Base-by-base conservation (phyloP, 2,329 filamentous ascomycete species). In the Fusarium tanahbumbuense region DNA sequence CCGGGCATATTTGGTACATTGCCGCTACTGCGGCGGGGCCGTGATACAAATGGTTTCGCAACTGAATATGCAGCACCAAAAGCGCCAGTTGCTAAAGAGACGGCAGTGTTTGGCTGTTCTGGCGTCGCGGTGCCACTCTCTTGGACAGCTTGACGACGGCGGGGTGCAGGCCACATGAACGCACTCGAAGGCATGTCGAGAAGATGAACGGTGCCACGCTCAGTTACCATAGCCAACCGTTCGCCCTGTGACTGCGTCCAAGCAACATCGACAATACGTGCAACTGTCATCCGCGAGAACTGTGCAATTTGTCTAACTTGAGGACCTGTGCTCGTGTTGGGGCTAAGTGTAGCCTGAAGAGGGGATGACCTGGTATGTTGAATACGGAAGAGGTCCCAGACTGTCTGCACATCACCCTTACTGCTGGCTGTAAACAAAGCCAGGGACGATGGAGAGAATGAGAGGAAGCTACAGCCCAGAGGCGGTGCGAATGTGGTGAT, bases 181-280 rank as follows among this genome's bases (percentile, higher is more conserved):
- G 93, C 93, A 68, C 89, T 92, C 47, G 89, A 86, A 11, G 94
- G 93, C 79, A 98, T 88, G 71, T 97, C 93, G 70, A 97, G 91
- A 45, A 98, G 88, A 80, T 99, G 96, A 13, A 98, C 90, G 11
- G 96, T 99, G n/a, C 95, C 94, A 73, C 94, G 92, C 75, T 97
- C 93, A 1, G 96, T 98, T 27, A 98, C 89, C 81, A 99, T 90
- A 3, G 94, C 95, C 41, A 97, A 83, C 62, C 92, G 91, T 76
- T 97, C 93, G 23, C 93, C 93, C 59, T 91, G 90, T 6, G 93
- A 93, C 57, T 88, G 87, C 3, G 92, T 91, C 96, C 96, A 99
- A 5, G 90, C 89, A 44, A 97, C 92, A 76, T 98, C 95, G 23
- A 98, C 88, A 58, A 98, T 93, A 56, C 93, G 92, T 5, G 96